These are phyloP conservation scores for Globisporangium emineosum DNA, from an alignment of 352 stramenopile genomes.

Conservation along the genomic window DNA sequence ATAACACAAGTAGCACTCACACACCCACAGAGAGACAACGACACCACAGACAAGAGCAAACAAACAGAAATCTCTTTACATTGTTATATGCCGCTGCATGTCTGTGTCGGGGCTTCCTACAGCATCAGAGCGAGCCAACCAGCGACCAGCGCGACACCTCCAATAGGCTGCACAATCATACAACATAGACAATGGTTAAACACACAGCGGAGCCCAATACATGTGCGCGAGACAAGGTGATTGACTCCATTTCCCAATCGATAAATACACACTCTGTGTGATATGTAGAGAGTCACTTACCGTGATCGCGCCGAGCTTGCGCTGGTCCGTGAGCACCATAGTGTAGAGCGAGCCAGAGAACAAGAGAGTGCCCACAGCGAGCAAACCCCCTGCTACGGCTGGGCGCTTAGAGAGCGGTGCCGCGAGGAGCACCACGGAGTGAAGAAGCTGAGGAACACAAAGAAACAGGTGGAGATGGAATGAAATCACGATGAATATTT, in stretches of 20 bases:
- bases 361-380: slow-evolving; percentile 59
- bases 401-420: slow-evolving; percentile 63
- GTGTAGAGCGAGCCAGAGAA: slow-evolving; percentile 82
- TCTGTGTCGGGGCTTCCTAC: slow-evolving; percentile 21
- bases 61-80: slow-evolving; percentile 2
- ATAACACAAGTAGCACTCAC: background rate
- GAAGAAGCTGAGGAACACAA: slow-evolving; percentile 38
- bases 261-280: too few species aligned
- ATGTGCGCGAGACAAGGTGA: background rate
- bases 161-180: slow-evolving; percentile 44
- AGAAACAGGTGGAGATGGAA: slow-evolving; percentile 4
- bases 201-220: background rate
- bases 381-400: slow-evolving; percentile 47
- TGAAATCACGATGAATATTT: background rate
- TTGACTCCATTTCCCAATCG: too few species aligned
- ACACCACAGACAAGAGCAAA: background rate
- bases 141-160: slow-evolving; percentile 60
- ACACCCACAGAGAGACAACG: background rate
- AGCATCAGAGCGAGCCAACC: slow-evolving; percentile 72
- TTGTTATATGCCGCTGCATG: too few species aligned
- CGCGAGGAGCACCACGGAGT: slow-evolving; percentile 72
- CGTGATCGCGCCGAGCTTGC: slow-evolving; percentile 75
- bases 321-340: slow-evolving; percentile 71
- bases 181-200: background rate
- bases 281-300: slow-evolving; percentile 31